phyloP scores from a whole-genome alignment of 78 protist species.

The Cavenderia fasciculata region DNA sequence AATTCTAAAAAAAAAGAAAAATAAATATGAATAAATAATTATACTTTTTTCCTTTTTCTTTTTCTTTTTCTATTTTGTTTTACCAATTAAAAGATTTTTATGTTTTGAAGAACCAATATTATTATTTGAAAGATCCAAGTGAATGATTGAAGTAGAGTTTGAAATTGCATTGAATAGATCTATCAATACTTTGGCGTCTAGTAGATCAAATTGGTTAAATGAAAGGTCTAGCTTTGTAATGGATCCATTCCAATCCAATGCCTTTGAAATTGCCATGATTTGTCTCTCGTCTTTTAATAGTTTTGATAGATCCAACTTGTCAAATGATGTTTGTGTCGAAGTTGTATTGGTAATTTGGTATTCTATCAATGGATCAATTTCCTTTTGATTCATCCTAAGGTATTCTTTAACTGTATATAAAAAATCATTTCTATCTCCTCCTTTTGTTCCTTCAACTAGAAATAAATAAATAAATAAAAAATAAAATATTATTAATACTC shows the following conservation, averaged over 20 bases:
- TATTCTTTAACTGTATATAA: conserved; percentile 19
- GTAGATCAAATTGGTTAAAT: neutral
- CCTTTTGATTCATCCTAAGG: neutral
- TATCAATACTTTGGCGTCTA: conserved; percentile 6
- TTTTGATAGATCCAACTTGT: conserved; percentile 17
- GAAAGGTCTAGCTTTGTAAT: conserved; percentile 23
- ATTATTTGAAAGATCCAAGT: conserved; percentile 35
- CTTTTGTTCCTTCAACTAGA: neutral
- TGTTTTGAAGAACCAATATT: conserved; percentile 1
- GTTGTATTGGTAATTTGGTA: neutral
- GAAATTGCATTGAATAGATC: conserved; percentile 42
- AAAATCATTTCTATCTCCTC: conserved; percentile 30
- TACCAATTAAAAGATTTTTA: conserved; percentile 51
- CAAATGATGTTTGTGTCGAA: neutral
- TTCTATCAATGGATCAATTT: neutral
- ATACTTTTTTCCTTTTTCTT: neutral
- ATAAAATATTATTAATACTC: neutral
- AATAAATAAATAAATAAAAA: neutral
- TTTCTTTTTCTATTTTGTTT: neutral
- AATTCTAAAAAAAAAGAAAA: conserved; percentile 20
- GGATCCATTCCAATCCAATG: conserved; percentile 66
- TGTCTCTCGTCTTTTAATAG: conserved; percentile 44
- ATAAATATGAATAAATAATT: neutral
- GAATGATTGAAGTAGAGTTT: conserved; percentile 20
- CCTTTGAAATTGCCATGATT: neutral